Evolutionary conservation across 148 eudicot species (phyloP).

Genomic region (Diospyros kaki): DNA sequence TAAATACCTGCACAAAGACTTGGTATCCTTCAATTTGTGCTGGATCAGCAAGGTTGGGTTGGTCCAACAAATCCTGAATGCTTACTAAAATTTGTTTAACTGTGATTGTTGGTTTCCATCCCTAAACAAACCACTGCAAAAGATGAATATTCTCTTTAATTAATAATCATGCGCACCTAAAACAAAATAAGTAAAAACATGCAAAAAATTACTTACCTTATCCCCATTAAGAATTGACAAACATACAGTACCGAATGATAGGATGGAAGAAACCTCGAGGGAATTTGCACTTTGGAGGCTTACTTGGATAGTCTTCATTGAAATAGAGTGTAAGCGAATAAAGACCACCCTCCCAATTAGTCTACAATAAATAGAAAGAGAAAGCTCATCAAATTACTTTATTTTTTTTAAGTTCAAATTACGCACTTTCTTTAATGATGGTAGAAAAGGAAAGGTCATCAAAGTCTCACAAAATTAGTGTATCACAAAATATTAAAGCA

Average conservation of each 20-base stretch:
- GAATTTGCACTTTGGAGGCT: conserved; percentile 60
- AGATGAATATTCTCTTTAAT: neutral
- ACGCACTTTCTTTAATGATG: neutral
- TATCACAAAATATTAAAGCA: no score
- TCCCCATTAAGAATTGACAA: conserved; percentile 53
- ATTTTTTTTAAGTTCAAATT: neutral
- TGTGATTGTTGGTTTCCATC: conserved; percentile 61
- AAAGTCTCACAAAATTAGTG: neutral
- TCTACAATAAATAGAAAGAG: conserved; percentile 20
- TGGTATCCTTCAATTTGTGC: conserved; percentile 47
- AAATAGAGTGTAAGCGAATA: conserved; percentile 43
- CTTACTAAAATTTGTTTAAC: conserved; percentile 60
- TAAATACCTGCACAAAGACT: conserved; percentile 29
- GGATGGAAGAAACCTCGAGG: conserved; percentile 57
- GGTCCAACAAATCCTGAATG: conserved; percentile 53
- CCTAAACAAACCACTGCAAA: conserved; percentile 19
- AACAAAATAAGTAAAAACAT: neutral
- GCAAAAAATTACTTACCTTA: conserved; percentile 31
- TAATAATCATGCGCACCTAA: neutral
- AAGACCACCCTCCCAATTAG: conserved; percentile 59
- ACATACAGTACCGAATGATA: conserved; percentile 64
- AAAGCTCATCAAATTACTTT: neutral
- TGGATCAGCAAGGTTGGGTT: conserved; percentile 51
- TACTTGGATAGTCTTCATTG: conserved; percentile 60
- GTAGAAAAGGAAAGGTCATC: no score